Percentiles rank a stretch among this genome's conserved stretches.
phyloP scores from a whole-genome alignment of 2,329 filamentous ascomycete species.

The Penicillium crustosum region DNA sequence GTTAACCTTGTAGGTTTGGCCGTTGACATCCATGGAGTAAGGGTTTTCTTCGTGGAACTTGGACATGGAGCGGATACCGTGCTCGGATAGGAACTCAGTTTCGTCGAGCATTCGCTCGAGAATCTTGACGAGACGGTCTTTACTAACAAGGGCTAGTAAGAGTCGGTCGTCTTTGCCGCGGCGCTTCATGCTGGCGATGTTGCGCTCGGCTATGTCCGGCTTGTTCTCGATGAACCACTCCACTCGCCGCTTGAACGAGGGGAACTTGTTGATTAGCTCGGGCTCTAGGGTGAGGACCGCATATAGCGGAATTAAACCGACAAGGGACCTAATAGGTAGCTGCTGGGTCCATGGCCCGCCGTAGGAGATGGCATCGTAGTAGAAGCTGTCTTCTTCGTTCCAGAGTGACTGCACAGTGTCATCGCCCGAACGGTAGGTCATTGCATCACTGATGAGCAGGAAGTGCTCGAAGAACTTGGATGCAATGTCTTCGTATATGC shows the following conservation, averaged over 20 bases:
- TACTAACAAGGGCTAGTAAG: slow-evolving; percentile 85
- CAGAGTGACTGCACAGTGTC: slow-evolving; percentile 75
- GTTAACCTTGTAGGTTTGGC: slow-evolving; percentile 79
- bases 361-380: slow-evolving; percentile 97
- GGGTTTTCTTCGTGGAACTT: slow-evolving; percentile 89
- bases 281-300: slow-evolving; percentile 90
- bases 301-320: slow-evolving; percentile 90
- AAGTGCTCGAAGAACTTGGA: slow-evolving; percentile 99
- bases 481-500: slow-evolving; percentile 93
- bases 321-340: slow-evolving; percentile 85
- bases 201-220: slow-evolving; percentile 82
- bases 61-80: slow-evolving; percentile 88
- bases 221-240: slow-evolving; percentile 93
- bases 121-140: slow-evolving; percentile 86
- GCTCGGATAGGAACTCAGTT: slow-evolving; percentile 84
- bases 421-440: slow-evolving; percentile 76
- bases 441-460: slow-evolving; percentile 95
- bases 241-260: slow-evolving; percentile 86
- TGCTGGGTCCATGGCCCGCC: slow-evolving; percentile 92
- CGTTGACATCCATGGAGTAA: slow-evolving; percentile 93
- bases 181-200: slow-evolving; percentile 89
- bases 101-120: slow-evolving; percentile 90
- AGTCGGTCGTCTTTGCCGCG: slow-evolving; percentile 88
- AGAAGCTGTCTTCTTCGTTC: slow-evolving; percentile 94
- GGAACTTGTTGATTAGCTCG: slow-evolving; percentile 86